phyloP scores from a whole-genome alignment of 1,284 basidiomycete species.

The Tremellales sp. region DNA sequence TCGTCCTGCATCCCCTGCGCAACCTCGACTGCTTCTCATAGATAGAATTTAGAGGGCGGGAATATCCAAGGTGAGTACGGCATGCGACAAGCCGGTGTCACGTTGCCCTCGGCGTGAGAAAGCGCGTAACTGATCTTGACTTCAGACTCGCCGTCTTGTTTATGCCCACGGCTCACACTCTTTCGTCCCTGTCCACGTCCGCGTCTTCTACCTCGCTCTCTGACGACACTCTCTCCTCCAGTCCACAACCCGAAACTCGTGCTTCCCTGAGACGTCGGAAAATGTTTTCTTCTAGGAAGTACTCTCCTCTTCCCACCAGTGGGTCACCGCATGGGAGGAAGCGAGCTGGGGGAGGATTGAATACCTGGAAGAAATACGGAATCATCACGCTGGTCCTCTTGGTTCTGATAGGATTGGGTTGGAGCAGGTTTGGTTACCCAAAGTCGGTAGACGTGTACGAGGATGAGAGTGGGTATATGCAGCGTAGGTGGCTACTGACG shows the following conservation, averaged over 20 bases:
- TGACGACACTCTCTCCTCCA: too few relatives aligned
- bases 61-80: too few relatives aligned
- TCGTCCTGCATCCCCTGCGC: too few relatives aligned
- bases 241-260: too few relatives aligned
- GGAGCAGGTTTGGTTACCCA: constrained; percentile 7
- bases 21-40: too few relatives aligned
- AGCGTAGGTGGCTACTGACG: constrained; percentile 19
- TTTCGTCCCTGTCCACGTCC: neutral
- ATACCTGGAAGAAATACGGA: constrained; percentile 40
- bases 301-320: constrained; percentile 42
- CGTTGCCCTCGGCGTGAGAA: too few relatives aligned
- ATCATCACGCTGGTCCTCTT: constrained; percentile 22
- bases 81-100: too few relatives aligned
- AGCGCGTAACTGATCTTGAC: too few relatives aligned
- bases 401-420: constrained; percentile 26
- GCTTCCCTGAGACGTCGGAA: too few relatives aligned
- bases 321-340: constrained; percentile 19
- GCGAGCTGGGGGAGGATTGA: constrained; percentile 30
- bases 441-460: neutral
- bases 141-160: too few relatives aligned
- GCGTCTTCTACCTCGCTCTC: neutral
- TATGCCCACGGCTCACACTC: too few relatives aligned
- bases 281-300: constrained; percentile 44
- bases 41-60: too few relatives aligned
- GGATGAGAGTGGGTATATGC: constrained; percentile 23